phyloP scores from a whole-genome alignment of 257 asterid genomes.

The Linderniella brevidens region DNA sequence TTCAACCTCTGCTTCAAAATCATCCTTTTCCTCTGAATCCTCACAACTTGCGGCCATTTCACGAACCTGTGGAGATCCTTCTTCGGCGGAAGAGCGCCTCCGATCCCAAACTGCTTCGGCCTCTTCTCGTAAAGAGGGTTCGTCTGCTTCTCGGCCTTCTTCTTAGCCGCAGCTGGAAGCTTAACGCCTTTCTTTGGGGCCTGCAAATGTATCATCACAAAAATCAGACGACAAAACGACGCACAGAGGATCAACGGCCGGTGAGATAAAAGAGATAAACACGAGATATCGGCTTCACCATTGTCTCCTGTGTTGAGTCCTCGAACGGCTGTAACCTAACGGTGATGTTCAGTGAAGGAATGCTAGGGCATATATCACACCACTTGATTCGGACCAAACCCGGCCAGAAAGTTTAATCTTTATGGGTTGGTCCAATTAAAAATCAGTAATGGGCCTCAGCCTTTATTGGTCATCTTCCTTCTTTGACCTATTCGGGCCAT shows the following conservation, averaged over 20 bases:
- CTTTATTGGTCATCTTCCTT: too few relatives aligned
- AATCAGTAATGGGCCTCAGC: too few relatives aligned
- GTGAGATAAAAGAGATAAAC: not conserved
- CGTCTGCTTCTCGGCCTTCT: slow-evolving; percentile 18
- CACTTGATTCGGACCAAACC: too few relatives aligned
- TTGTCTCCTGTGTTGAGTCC: too few relatives aligned
- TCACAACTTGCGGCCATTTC: slow-evolving; percentile 33
- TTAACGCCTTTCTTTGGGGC: slow-evolving; percentile 33
- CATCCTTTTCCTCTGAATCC: slow-evolving; percentile 35
- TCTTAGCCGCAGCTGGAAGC: slow-evolving; percentile 15
- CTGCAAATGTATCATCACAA: slow-evolving; percentile 6
- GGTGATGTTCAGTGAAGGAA: too few relatives aligned
- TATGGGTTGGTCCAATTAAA: too few relatives aligned
- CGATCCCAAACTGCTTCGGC: slow-evolving; percentile 34
- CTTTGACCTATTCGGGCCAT: too few relatives aligned
- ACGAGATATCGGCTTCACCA: too few relatives aligned
- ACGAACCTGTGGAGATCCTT: slow-evolving; percentile 32
- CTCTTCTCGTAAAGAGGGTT: slow-evolving; percentile 32
- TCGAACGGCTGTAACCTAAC: too few relatives aligned
- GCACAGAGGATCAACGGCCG: slow-evolving; percentile 1
- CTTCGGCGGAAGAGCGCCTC: slow-evolving; percentile 36
- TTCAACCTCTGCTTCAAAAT: slow-evolving; percentile 18
- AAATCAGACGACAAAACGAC: slow-evolving; percentile 11
- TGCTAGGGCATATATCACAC: too few relatives aligned
- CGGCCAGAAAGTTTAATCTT: too few relatives aligned